Base-by-base conservation (phyloP, 345 rosid genomes). In the Mangifera indica region DNA sequence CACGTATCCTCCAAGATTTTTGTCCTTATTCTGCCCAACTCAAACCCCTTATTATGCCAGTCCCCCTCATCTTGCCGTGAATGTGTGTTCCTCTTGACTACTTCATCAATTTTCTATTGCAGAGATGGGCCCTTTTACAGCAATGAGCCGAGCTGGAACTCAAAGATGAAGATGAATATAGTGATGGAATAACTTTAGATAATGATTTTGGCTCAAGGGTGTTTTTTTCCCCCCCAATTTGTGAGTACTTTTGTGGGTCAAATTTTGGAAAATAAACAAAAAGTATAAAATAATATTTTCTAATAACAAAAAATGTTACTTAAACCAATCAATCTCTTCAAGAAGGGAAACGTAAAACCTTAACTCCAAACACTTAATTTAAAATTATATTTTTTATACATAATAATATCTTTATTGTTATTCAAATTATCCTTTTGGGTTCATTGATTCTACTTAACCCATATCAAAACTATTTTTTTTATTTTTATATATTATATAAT, bases 1-100 rank as follows among this genome's bases (percentile, higher is more conserved):
- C 89, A 85, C 88, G 84, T 82, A 81, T 20, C 55, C 51, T 56
- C 18, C 12, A 1, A 0, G 2, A 2, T 18, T 2, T 40, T 58
- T 72, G 58, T 56, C 66, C 15, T 49, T 17, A 29, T 66, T 29
- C 32, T 29, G 32, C 32, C 32, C 32, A 29, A 29, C 32, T 3
- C 32, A 29, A 29, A 29, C 3, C 32, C 32, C 32, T 29, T 29
- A 60, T 29, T 29, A 60, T 73, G 74, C 62, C 60, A 45, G 78
- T 82, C 85, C 72, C 54, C 64, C 22, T 75, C 81, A 68, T 21
- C 60, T 3, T 82, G 74, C 74, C 85, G 87, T 84, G 71, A 63
- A 60, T 37, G 49, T 60, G 48, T 65, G 74, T 11, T 58, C 58
- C 79, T 80, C 82, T 84, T 70, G 51, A 60, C 74, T 17, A 4